Conservation (phyloP, 2,329 filamentous ascomycete species). For the Calonectria fujianensis region DNA sequence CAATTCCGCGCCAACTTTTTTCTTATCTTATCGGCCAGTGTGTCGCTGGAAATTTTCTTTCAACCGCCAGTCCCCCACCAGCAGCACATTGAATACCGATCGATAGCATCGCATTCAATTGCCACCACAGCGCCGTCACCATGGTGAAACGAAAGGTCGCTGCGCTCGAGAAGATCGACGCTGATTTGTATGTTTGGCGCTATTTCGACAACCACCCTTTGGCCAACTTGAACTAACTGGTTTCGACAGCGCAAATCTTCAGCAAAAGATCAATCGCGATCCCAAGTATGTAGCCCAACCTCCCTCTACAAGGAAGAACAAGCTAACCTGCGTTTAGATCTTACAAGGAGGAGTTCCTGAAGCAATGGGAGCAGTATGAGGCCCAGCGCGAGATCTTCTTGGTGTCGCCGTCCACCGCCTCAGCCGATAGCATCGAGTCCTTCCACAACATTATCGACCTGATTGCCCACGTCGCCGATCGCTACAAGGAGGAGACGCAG, state of each 20-base stretch:
- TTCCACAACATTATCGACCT: conserved; percentile 95
- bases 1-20: conserved; percentile 13
- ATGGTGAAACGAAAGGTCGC: conserved; percentile 94
- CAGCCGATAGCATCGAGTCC: conserved; percentile 85
- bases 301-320: conserved; percentile 28
- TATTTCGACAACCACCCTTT: not conserved
- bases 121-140: conserved; percentile 34
- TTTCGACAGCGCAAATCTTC: conserved; percentile 81
- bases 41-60: conserved; percentile 26
- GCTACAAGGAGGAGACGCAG: conserved; percentile 87
- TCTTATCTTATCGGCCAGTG: conserved; percentile 32
- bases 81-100: conserved; percentile 27
- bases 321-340: conserved; percentile 71
- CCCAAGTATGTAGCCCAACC: conserved; percentile 75
- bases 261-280: conserved; percentile 93
- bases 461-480: conserved; percentile 93
- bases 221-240: conserved; percentile 51
- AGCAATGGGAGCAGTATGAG: conserved; percentile 94
- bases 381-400: conserved; percentile 94
- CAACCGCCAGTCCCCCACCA: conserved; percentile 31
- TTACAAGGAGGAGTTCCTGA: conserved; percentile 91
- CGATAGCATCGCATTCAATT: conserved; percentile 28
- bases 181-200: conserved; percentile 78
- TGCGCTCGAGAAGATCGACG: conserved; percentile 95
- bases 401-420: conserved; percentile 85